Evolutionary conservation across 2,329 filamentous ascomycete genomes (phyloP).

Genomic region (Aspergillus felis): DNA sequence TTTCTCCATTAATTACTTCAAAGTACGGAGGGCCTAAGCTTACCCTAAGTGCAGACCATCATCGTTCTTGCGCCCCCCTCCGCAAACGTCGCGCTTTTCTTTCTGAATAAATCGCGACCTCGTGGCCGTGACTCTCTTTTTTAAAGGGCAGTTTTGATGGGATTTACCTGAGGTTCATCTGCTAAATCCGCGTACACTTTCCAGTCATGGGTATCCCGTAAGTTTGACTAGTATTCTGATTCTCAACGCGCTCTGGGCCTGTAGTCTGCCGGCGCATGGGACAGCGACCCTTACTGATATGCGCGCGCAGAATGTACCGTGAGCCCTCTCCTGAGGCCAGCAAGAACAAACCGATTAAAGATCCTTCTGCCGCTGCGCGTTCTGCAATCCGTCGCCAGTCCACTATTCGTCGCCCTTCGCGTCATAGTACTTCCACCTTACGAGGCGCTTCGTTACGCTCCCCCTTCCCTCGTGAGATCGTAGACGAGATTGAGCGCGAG

Average conservation of each 20-base stretch:
- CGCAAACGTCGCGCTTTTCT: constrained; percentile 14
- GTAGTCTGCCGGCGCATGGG: constrained; percentile 9
- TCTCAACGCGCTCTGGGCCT: constrained; percentile 11
- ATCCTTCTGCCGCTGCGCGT: constrained; percentile 51
- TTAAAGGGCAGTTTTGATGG: neutral
- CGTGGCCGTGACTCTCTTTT: constrained; percentile 4
- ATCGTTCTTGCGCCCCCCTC: constrained; percentile 15
- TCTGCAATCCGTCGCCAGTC: constrained; percentile 56
- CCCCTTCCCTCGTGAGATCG: constrained; percentile 25
- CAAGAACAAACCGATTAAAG: constrained; percentile 47
- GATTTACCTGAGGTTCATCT: neutral
- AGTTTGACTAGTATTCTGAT: constrained; percentile 21
- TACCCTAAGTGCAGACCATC: neutral
- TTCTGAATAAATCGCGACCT: constrained; percentile 9
- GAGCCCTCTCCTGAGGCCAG: constrained; percentile 46
- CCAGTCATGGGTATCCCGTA: constrained; percentile 41
- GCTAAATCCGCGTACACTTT: constrained; percentile 7
- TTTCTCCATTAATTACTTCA: constrained; percentile 19
- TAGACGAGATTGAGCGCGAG: constrained; percentile 31
- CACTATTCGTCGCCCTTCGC: constrained; percentile 31
- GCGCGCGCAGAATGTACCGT: constrained; percentile 49
- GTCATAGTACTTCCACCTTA: constrained; percentile 22
- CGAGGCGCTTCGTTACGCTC: constrained; percentile 27
- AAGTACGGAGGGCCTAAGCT: neutral
- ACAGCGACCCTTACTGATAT: constrained; percentile 18